phyloP scores from a whole-genome alignment of 768 basidiomycete genomes.

The Trametes gibbosa region DNA sequence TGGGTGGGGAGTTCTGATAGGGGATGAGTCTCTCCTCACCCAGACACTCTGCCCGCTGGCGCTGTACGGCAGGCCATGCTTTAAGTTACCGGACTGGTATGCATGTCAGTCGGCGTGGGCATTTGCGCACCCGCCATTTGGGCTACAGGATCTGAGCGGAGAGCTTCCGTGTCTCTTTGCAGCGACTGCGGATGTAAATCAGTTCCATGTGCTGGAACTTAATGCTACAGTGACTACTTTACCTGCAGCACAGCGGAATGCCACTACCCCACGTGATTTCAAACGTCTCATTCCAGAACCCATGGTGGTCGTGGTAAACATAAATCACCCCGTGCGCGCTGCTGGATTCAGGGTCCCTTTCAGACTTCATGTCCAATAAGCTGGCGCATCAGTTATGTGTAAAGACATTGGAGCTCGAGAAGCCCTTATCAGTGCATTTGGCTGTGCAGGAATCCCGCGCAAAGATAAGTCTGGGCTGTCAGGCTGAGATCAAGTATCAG shows the following conservation, averaged over 20 bases:
- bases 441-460: slow-evolving; percentile 26
- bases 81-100: background rate
- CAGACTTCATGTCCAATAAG: slow-evolving; percentile 20
- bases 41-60: background rate
- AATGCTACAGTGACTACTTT: background rate
- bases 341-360: slow-evolving; percentile 17
- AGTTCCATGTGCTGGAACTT: background rate
- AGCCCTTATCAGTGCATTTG: slow-evolving; percentile 25
- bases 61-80: background rate
- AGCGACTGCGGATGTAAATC: background rate
- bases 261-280: background rate
- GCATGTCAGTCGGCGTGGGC: background rate
- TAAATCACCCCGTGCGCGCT: slow-evolving; percentile 4
- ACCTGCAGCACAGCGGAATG: background rate
- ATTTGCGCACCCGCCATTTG: background rate
- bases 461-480: background rate
- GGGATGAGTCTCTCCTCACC: background rate
- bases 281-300: background rate
- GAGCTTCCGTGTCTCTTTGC: background rate
- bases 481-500: slow-evolving; percentile 16
- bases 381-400: slow-evolving; percentile 20
- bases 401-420: background rate
- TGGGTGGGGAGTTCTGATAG: background rate
- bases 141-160: too few relatives aligned
- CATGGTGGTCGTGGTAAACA: slow-evolving; percentile 6